Evolutionary conservation across 2,329 filamentous ascomycete genomes (phyloP).

Genomic region (Septoria linicola): DNA sequence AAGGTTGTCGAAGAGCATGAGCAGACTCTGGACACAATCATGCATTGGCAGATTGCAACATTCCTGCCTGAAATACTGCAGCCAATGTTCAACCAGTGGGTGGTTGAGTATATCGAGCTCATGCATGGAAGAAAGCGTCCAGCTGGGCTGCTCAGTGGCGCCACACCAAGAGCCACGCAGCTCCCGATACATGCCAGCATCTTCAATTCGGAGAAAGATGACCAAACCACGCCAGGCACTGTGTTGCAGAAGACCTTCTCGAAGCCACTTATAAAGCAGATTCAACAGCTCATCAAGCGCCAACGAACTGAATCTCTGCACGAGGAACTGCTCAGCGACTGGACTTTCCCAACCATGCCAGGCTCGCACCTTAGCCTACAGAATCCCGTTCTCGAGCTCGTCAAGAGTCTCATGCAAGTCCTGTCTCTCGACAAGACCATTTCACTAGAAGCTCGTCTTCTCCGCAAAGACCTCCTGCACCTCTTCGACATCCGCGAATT

Average conservation of each 20-base stretch:
- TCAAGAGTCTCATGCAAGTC: slow-evolving; percentile 91
- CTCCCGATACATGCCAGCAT: slow-evolving; percentile 57
- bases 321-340: slow-evolving; percentile 82
- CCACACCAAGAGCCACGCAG: slow-evolving; percentile 58
- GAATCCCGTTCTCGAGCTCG: slow-evolving; percentile 83
- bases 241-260: slow-evolving; percentile 81
- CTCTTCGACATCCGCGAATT: slow-evolving; percentile 96
- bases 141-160: slow-evolving; percentile 42
- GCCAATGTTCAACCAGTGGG: slow-evolving; percentile 83
- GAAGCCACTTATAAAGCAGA: slow-evolving; percentile 85
- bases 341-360: slow-evolving; percentile 77
- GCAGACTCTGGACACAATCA: slow-evolving; percentile 83
- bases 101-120: slow-evolving; percentile 89
- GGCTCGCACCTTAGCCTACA: slow-evolving; percentile 63
- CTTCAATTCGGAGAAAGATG: slow-evolving; percentile 57
- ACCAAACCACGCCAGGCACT: slow-evolving; percentile 56
- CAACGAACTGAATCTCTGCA: slow-evolving; percentile 89
- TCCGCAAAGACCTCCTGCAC: slow-evolving; percentile 83
- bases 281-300: slow-evolving; percentile 74
- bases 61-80: slow-evolving; percentile 82
- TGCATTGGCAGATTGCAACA: slow-evolving; percentile 96
- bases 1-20: slow-evolving; percentile 74
- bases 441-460: slow-evolving; percentile 77
- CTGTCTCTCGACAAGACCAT: slow-evolving; percentile 88
- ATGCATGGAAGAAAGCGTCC: slow-evolving; percentile 87